phyloP scores from a whole-genome alignment of 164 flowering plant genomes.

The Aristolochia contorta region DNA sequence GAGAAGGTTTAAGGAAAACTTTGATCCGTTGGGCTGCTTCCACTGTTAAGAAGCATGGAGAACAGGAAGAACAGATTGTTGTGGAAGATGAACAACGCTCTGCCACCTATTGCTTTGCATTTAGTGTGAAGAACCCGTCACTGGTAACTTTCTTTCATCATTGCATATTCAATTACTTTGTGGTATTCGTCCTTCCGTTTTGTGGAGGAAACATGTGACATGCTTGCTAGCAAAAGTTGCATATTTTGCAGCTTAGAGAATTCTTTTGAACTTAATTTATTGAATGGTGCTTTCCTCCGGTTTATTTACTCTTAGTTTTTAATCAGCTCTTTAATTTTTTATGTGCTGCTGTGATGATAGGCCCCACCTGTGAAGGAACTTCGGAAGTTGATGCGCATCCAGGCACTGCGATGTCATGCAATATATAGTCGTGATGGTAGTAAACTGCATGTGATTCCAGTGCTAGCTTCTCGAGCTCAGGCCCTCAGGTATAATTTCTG shows the following conservation, averaged over 20 bases:
- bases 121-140: conserved; percentile 48
- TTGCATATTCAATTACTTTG: background rate
- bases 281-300: too few species aligned
- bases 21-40: conserved; percentile 79
- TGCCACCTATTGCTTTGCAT: conserved; percentile 61
- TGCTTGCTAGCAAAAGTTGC: too few species aligned
- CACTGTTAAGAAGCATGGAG: conserved; percentile 37
- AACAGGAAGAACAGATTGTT: conserved; percentile 39
- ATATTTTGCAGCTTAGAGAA: too few species aligned
- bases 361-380: conserved; percentile 75
- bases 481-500: conserved; percentile 65
- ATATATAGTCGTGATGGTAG: conserved; percentile 61
- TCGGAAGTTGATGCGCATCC: conserved; percentile 71
- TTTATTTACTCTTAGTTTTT: too few species aligned
- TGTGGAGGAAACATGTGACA: background rate
- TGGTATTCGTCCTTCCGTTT: background rate
- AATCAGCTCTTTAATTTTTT: too few species aligned
- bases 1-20: conserved; percentile 81
- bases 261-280: background rate
- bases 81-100: conserved; percentile 47
- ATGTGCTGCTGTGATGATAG: conserved; percentile 22
- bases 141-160: conserved; percentile 30
- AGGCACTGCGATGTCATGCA: conserved; percentile 83
- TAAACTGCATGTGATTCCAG: conserved; percentile 78
- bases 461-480: conserved; percentile 91